These are phyloP conservation scores for Colletotrichum nymphaeae DNA, from an alignment of 2,329 filamentous ascomycete genomes.

Conservation along the genomic window DNA sequence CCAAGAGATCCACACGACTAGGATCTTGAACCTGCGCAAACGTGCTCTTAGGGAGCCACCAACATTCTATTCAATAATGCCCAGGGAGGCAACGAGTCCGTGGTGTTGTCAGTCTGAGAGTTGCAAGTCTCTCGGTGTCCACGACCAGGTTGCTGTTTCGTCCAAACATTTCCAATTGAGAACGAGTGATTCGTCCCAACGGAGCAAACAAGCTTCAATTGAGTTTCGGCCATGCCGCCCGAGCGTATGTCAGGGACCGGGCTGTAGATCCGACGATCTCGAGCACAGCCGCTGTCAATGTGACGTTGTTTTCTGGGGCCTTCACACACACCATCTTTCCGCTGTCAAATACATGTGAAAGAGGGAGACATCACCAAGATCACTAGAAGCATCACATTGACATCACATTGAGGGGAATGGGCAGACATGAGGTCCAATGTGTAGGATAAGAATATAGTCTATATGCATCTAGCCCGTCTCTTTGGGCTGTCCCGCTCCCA, in stretches of 20 bases:
- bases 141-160: background rate
- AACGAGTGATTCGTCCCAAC: background rate
- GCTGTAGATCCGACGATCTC: conserved; percentile 21
- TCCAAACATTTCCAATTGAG: background rate
- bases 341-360: too few relatives aligned
- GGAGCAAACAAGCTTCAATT: background rate
- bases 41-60: background rate
- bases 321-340: background rate
- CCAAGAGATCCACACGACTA: conserved; percentile 15
- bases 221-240: conserved; percentile 6
- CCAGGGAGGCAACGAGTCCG: background rate
- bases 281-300: conserved; percentile 25
- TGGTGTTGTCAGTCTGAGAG: background rate
- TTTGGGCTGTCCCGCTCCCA: conserved; percentile 26
- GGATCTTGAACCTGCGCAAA: conserved; percentile 29
- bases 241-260: background rate
- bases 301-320: conserved; percentile 26
- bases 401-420: background rate
- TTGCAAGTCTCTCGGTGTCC: background rate
- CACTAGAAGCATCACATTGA: background rate
- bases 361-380: too few relatives aligned
- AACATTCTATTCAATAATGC: background rate
- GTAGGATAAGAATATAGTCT: conserved; percentile 15
- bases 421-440: background rate
- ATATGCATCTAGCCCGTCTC: conserved; percentile 33